Conservation (phyloP, 2,329 filamentous ascomycete species). For the Cercospora canescens region DNA sequence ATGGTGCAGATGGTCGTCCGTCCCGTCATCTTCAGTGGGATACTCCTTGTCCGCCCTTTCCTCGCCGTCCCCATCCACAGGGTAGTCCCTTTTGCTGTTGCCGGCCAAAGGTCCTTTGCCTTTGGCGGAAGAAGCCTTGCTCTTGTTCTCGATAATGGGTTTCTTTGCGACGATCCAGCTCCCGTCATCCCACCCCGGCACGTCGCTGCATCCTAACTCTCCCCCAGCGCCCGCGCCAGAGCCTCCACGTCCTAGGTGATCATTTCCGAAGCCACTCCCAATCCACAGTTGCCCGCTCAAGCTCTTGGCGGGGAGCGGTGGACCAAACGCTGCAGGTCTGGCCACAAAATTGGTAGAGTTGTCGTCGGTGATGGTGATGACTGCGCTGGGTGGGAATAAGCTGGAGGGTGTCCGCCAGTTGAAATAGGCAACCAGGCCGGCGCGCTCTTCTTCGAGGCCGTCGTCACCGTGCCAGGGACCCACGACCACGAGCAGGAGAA, state of each 20-base stretch:
- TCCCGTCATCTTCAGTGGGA: slow-evolving; percentile 65
- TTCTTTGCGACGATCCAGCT: slow-evolving; percentile 33
- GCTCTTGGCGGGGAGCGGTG: slow-evolving; percentile 70
- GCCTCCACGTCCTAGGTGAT: slow-evolving; percentile 62
- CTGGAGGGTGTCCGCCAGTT: slow-evolving; percentile 66
- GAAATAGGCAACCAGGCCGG: slow-evolving; percentile 44
- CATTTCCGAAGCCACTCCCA: slow-evolving; percentile 86
- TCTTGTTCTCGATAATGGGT: slow-evolving; percentile 19
- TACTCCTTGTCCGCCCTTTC: slow-evolving; percentile 26
- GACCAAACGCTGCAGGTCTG: slow-evolving; percentile 89
- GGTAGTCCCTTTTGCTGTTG: slow-evolving; percentile 27
- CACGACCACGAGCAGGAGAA: slow-evolving; percentile 47
- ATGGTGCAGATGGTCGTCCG: slow-evolving; percentile 79
- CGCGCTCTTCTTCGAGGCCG: slow-evolving; percentile 31
- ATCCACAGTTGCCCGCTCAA: slow-evolving; percentile 92
- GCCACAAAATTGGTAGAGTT: slow-evolving; percentile 97
- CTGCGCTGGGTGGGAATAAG: slow-evolving; percentile 90
- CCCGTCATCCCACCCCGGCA: slow-evolving; percentile 79
- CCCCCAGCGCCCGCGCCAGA: slow-evolving; percentile 62
- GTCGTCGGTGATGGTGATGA: slow-evolving; percentile 95
- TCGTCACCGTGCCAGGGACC: slow-evolving; percentile 29
- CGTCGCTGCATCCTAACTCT: slow-evolving; percentile 92
- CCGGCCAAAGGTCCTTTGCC: slow-evolving; percentile 12
- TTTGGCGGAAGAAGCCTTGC: slow-evolving; percentile 18
- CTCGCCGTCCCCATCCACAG: slow-evolving; percentile 51